These are phyloP conservation scores for Tolypocladium endophyticum DNA, from an alignment of 2,329 filamentous ascomycete genomes.

Conservation along the genomic window DNA sequence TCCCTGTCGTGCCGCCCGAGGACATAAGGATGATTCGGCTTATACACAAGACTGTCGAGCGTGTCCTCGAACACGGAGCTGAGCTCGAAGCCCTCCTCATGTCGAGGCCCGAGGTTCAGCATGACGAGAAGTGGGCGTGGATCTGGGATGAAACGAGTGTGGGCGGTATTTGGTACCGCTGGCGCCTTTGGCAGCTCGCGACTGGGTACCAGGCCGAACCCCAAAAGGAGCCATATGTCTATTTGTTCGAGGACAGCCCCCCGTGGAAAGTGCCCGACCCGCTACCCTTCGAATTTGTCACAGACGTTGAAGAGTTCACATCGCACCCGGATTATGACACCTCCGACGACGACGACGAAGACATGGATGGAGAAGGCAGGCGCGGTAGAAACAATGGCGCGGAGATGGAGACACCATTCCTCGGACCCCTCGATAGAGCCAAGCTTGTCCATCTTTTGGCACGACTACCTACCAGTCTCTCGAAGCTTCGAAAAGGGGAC, in stretches of 20 bases:
- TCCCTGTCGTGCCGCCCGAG: slow-evolving; percentile 63
- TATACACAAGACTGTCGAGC: slow-evolving; percentile 82
- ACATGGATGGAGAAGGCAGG: slow-evolving; percentile 48
- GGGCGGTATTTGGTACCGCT: slow-evolving; percentile 84
- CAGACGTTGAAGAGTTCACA: slow-evolving; percentile 65
- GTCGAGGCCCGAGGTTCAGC: slow-evolving; percentile 72
- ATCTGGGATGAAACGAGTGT: slow-evolving; percentile 75
- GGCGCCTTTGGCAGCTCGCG: slow-evolving; percentile 80
- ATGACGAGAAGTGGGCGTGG: slow-evolving; percentile 87
- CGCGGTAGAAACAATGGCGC: slow-evolving; percentile 30
- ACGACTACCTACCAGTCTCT: slow-evolving; percentile 65
- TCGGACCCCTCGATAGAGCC: slow-evolving; percentile 75
- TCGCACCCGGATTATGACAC: slow-evolving; percentile 81
- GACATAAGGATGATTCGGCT: slow-evolving; percentile 71
- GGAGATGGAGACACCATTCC: slow-evolving; percentile 49
- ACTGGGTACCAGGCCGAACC: slow-evolving; percentile 45
- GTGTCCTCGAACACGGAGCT: slow-evolving; percentile 65
- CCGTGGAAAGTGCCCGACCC: slow-evolving; percentile 70
- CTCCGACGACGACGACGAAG: slow-evolving; percentile 74
- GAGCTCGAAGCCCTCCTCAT: slow-evolving; percentile 91
- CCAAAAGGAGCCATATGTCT: slow-evolving; percentile 42
- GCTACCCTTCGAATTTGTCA: slow-evolving; percentile 73
- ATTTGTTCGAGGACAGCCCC: slow-evolving; percentile 65
- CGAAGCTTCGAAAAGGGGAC: slow-evolving; percentile 70
- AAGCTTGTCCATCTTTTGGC: slow-evolving; percentile 78